phyloP scores from a whole-genome alignment of 306 rosid species.

The Ziziphus jujuba region DNA sequence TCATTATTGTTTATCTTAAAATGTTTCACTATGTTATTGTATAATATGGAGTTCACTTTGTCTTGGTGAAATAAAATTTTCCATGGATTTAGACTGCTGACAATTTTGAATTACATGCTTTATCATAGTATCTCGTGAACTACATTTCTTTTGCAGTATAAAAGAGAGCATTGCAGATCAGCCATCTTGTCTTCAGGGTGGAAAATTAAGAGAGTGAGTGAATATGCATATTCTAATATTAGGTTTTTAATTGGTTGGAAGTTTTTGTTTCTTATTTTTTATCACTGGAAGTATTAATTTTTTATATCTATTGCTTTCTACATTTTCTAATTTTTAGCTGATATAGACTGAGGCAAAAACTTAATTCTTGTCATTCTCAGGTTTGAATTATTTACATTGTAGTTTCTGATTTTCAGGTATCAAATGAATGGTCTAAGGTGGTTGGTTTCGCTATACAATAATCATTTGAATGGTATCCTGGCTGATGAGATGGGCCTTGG shows the following conservation, averaged over 20 bases:
- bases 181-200: slow-evolving; percentile 73
- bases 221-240: not conserved
- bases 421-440: slow-evolving; percentile 99
- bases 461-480: slow-evolving; percentile 97
- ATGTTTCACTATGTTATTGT: not conserved
- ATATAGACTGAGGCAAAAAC: not conserved
- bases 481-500: slow-evolving; percentile 99
- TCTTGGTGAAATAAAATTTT: slow-evolving; percentile 1
- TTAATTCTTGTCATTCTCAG: not conserved
- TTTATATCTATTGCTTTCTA: not conserved
- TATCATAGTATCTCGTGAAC: slow-evolving; percentile 11
- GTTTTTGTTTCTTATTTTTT: not conserved
- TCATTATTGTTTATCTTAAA: not conserved
- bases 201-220: slow-evolving; percentile 96
- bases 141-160: slow-evolving; percentile 54
- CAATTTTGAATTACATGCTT: slow-evolving; percentile 3
- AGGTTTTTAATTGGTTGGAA: not conserved
- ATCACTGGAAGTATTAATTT: not conserved
- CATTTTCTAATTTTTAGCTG: not conserved
- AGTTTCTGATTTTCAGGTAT: slow-evolving; percentile 63
- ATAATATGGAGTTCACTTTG: not conserved
- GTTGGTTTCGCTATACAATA: slow-evolving; percentile 94
- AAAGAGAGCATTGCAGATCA: slow-evolving; percentile 93
- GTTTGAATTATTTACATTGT: slow-evolving; percentile 28
- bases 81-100: slow-evolving; percentile 27